Conservation (phyloP, 768 basidiomycete genomes). For the Pholiota conissans region DNA sequence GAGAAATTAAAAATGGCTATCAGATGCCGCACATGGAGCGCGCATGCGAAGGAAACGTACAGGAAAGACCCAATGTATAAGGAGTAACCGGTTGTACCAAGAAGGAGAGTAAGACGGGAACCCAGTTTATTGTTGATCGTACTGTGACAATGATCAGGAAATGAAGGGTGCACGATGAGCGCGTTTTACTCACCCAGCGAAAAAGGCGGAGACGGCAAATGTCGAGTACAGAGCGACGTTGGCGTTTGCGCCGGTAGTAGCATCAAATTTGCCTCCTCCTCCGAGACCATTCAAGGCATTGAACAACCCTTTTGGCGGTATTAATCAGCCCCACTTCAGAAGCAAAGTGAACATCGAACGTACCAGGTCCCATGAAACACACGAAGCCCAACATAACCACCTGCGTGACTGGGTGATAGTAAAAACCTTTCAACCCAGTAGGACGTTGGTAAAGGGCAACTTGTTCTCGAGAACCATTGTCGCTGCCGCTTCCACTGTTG, state of each 20-base stretch:
- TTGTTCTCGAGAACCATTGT: slow-evolving; percentile 12
- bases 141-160: slow-evolving; percentile 31
- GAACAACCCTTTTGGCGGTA: slow-evolving; percentile 53
- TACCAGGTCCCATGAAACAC: slow-evolving; percentile 9
- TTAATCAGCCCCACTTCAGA: not conserved
- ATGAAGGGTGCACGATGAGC: not conserved
- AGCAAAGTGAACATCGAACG: not conserved
- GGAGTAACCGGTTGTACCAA: slow-evolving; percentile 77
- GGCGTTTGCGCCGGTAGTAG: slow-evolving; percentile 66
- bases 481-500: slow-evolving; percentile 19
- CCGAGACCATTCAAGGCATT: slow-evolving; percentile 82
- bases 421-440: slow-evolving; percentile 52
- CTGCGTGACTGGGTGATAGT: slow-evolving; percentile 62
- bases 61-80: slow-evolving; percentile 75
- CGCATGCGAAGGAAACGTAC: slow-evolving; percentile 36
- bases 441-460: slow-evolving; percentile 42
- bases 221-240: slow-evolving; percentile 66
- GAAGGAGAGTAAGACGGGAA: slow-evolving; percentile 63
- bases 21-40: not conserved
- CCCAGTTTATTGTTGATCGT: slow-evolving; percentile 83
- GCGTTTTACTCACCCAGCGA: slow-evolving; percentile 49
- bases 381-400: slow-evolving; percentile 13
- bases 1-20: not conserved
- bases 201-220: slow-evolving; percentile 43
- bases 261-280: slow-evolving; percentile 72